Conservation (phyloP, 495 filamentous ascomycete genomes). For the Pyronema omphalodes region DNA sequence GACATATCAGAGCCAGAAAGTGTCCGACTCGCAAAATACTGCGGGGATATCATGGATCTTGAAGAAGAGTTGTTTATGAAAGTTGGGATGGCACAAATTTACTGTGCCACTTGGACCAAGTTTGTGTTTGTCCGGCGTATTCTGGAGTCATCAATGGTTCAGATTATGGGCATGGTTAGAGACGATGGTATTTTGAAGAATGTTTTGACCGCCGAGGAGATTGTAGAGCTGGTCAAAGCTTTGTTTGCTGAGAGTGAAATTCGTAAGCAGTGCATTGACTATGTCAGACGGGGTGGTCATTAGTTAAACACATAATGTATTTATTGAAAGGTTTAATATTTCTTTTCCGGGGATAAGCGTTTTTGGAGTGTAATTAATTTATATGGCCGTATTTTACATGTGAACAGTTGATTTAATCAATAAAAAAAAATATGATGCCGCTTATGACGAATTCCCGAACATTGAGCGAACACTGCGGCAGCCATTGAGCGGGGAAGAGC, state of each 20-base stretch:
- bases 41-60: conserved; percentile 48
- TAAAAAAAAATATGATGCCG: too few relatives aligned
- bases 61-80: conserved; percentile 50
- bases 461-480: too few relatives aligned
- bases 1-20: conserved; percentile 82
- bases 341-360: too few relatives aligned
- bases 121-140: conserved; percentile 81
- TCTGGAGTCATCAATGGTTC: conserved; percentile 69
- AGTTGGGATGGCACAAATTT: conserved; percentile 54
- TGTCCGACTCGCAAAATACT: conserved; percentile 53
- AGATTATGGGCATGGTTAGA: conserved; percentile 75
- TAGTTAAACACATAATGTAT: too few relatives aligned
- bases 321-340: too few relatives aligned
- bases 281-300: conserved; percentile 35
- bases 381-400: too few relatives aligned
- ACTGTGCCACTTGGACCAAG: conserved; percentile 67
- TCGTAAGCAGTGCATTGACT: conserved; percentile 54
- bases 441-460: too few relatives aligned
- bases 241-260: conserved; percentile 79
- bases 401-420: too few relatives aligned
- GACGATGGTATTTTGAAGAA: conserved; percentile 53
- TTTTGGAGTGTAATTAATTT: too few relatives aligned
- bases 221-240: conserved; percentile 70
- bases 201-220: conserved; percentile 67
- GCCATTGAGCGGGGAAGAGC: too few relatives aligned